Evolutionary conservation across 1,284 basidiomycete species (phyloP), one percentile per base, ranked within the genome.

Genomic region (Ceratobasidium theobromae): DNA sequence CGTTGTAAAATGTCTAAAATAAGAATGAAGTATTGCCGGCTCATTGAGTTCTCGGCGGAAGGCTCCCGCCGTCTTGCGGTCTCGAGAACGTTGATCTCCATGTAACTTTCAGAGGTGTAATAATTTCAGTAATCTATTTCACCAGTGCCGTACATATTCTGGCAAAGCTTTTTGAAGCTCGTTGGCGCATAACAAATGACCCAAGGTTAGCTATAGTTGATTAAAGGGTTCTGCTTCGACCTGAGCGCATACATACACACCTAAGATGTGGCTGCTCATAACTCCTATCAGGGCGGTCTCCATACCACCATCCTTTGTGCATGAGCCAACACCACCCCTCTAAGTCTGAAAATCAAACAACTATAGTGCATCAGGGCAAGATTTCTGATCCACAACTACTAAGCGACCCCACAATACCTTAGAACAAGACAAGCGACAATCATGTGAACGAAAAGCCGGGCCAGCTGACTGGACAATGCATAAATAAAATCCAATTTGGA

Each of bases 31-130:
- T 35, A 32, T 48, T 58, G 43, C 25, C 30, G 33, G 16, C 53
- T n/a, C 14, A 14, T 23, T n/a, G n/a, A n/a, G n/a, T n/a, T n/a
- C 1, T 43, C 55, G 16, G 46, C 46, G 23, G 41, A 46, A 30
- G 55, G 46, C 23, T 58, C 46, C 55, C 55, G 46, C n/a, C 40
- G 40, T 35, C 55, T 40, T 18, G 55, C 55, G 14, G 45, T 58
- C 21, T 58, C 55, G 21, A 58, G 46, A 4, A 40, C 55, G 28
- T 58, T 58, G 55, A 58, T 58, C 5, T 45, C 55, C 55, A 58
- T 58, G 4, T 43, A 25, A 33, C 46, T 43, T 58, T 5, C 16
- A 16, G 16, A 38, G 25, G n/a, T 21, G 3, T 4, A 32, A 16
- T 4, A 11, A 33, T 4, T 4, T 33, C 35, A 53, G 3, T 38